These are phyloP conservation scores for Triticum urartu DNA, from an alignment of 176 grass and related monocot species.

Conservation along the genomic window DNA sequence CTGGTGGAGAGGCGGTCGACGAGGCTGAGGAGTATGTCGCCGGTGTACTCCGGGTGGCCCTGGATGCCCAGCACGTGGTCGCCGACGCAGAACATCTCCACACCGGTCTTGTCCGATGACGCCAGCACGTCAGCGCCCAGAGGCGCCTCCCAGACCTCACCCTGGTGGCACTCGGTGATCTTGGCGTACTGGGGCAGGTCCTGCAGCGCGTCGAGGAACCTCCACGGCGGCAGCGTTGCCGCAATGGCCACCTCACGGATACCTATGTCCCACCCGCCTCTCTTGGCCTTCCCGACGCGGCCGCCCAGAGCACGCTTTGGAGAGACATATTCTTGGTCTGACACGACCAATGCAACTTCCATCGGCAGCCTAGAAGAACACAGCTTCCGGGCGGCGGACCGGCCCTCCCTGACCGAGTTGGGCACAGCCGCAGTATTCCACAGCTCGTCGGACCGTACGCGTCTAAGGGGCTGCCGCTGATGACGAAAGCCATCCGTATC, in stretches of 20 bases:
- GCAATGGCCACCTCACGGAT: conserved; percentile 59
- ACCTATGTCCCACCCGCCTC: conserved; percentile 74
- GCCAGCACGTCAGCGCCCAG: conserved; percentile 66
- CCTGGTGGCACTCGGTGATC: conserved; percentile 78
- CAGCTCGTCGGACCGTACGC: conserved; percentile 60
- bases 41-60: conserved; percentile 89
- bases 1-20: conserved; percentile 57
- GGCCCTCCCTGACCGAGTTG: no score
- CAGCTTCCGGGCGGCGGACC: conserved; percentile 44
- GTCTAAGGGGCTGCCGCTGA: conserved; percentile 89
- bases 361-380: no score
- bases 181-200: conserved; percentile 38
- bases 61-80: conserved; percentile 76
- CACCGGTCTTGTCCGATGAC: conserved; percentile 59
- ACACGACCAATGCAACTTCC: no score
- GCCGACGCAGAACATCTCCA: conserved; percentile 79
- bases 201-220: conserved; percentile 37
- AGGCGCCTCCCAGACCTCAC: conserved; percentile 87
- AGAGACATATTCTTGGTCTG: no score
- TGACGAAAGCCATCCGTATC: conserved; percentile 85
- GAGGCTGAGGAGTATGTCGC: conserved; percentile 73
- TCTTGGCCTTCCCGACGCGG: conserved; percentile 40
- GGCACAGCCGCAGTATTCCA: conserved; percentile 75
- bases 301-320: conserved; percentile 83
- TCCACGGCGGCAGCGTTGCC: conserved; percentile 21